A percentile compares a stretch with the other conserved stretches of the same genome.
Conservation (phyloP, 768 basidiomycete genomes). For the Serendipita indica region DNA sequence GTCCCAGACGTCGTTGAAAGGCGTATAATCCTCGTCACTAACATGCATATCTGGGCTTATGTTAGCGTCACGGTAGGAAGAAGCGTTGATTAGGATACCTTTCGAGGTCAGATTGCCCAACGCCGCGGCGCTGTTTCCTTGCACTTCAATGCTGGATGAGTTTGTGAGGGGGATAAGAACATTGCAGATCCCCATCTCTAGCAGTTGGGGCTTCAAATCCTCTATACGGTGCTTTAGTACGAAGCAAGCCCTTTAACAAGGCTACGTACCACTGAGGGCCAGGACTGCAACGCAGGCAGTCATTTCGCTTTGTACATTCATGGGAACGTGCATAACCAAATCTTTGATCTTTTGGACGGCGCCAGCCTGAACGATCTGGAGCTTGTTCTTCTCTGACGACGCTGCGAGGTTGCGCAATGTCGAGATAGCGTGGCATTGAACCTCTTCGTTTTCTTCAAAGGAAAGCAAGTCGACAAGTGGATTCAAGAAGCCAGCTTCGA, state of each 20-base stretch:
- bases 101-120: conserved; percentile 96
- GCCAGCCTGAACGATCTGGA: conserved; percentile 93
- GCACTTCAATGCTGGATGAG: conserved; percentile 92
- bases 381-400: conserved; percentile 95
- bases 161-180: conserved; percentile 94
- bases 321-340: conserved; percentile 83
- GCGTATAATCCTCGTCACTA: conserved; percentile 58
- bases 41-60: conserved; percentile 16
- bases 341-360: conserved; percentile 96
- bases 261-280: conserved; percentile 71
- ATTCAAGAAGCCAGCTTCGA: conserved; percentile 92
- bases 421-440: conserved; percentile 97
- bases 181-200: conserved; percentile 98
- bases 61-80: not conserved
- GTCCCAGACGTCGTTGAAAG: conserved; percentile 97
- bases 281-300: conserved; percentile 96
- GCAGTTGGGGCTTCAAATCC: conserved; percentile 86
- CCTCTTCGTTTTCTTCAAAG: conserved; percentile 99
- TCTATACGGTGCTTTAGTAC: conserved; percentile 34
- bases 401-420: conserved; percentile 94
- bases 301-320: conserved; percentile 99
- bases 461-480: conserved; percentile 91
- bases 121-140: conserved; percentile 96
- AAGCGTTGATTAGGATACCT: conserved; percentile 35
- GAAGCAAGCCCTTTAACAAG: not conserved